These are phyloP conservation scores for Amaranthus palmeri DNA, from an alignment of 148 eudicot genomes.

Conservation along the genomic window DNA sequence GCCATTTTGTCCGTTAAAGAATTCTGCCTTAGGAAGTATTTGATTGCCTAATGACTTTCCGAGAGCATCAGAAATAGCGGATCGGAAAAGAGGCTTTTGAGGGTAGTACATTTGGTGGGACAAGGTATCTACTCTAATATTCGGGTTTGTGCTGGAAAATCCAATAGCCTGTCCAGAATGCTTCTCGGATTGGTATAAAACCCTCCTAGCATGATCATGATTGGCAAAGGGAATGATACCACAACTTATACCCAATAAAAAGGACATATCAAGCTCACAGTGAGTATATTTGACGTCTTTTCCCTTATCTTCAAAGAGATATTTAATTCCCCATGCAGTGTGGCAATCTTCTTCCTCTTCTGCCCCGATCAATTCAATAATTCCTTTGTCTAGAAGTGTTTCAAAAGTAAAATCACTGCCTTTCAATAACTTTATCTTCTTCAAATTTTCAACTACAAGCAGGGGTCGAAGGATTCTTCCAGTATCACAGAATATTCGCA, in stretches of 20 bases:
- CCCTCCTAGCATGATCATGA: slow-evolving; percentile 92
- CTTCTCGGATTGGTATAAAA: slow-evolving; percentile 84
- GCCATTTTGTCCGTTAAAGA: slow-evolving; percentile 85
- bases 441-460: slow-evolving; percentile 66
- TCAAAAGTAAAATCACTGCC: slow-evolving; percentile 58
- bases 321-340: slow-evolving; percentile 84
- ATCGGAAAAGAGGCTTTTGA: slow-evolving; percentile 75
- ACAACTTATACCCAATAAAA: slow-evolving; percentile 76
- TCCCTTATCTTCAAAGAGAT: slow-evolving; percentile 48
- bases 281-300: slow-evolving; percentile 61
- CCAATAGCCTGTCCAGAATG: slow-evolving; percentile 97
- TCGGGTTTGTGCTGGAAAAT: slow-evolving; percentile 69
- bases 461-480: slow-evolving; percentile 93
- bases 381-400: slow-evolving; percentile 64
- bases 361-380: slow-evolving; percentile 74
- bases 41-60: slow-evolving; percentile 51
- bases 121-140: slow-evolving; percentile 70
- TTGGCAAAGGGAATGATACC: slow-evolving; percentile 86
- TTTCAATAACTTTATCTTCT: slow-evolving; percentile 53
- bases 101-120: slow-evolving; percentile 84
- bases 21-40: slow-evolving; percentile 61
- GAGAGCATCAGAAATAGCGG: slow-evolving; percentile 70
- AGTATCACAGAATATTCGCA: slow-evolving; percentile 83
- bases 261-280: slow-evolving; percentile 89
- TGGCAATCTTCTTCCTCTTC: slow-evolving; percentile 95